Evolutionary conservation across 1,284 basidiomycete genomes (phyloP), one percentile per base, ranked within the genome.

Genomic region (Leccinum subfulvum): DNA sequence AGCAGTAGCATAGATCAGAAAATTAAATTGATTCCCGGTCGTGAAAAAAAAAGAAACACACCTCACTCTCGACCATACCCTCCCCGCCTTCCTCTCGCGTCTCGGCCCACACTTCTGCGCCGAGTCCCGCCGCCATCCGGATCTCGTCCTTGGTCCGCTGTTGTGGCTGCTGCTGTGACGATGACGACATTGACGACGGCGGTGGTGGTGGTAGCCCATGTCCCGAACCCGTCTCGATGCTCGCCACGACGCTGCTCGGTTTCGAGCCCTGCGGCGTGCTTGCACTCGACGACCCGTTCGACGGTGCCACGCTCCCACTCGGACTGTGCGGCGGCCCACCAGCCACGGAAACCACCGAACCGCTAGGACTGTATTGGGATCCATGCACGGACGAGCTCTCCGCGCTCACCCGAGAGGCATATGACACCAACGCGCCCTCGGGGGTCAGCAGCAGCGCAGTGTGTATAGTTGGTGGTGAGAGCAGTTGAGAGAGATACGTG

Each of bases 21-120:
- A 18, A 39, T 39, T 39, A 44, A 11, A 44, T 16, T 18, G n/a
- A 44, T 44, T 14, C 41, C 4, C 16, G n/a, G 41, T 44, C 10
- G 56, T 49, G 8, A 28, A 28, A 37, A 16, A 28, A 54, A 16
- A 37, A 39, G 35, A 18, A 9, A 64, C 73, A 18, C 52, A 90
- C 90, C 82, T 91, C 90, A 70, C 87, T 86, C 64, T 91, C 89
- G 4, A 86, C 85, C 83, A 88, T 87, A 23, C 88, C 88, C 35
- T 69, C 72, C 3, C 44, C 71, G 4, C 44, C 65, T 6, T 75
- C 69, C 3, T 83, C 84, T 62, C 79, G 79, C 21, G 85, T 87
- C 74, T 92, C 90, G 61, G 84, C 84, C 90, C 90, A 92, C 49
- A 89, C 79, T 71, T 91, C 90, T 9, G 83, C 84, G 56, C 84